A percentile compares a stretch with the other conserved stretches of the same genome.
These are phyloP conservation scores for Hermanozyma aechmeae DNA, from an alignment of 805 yeast genomes.

Conservation along the genomic window DNA sequence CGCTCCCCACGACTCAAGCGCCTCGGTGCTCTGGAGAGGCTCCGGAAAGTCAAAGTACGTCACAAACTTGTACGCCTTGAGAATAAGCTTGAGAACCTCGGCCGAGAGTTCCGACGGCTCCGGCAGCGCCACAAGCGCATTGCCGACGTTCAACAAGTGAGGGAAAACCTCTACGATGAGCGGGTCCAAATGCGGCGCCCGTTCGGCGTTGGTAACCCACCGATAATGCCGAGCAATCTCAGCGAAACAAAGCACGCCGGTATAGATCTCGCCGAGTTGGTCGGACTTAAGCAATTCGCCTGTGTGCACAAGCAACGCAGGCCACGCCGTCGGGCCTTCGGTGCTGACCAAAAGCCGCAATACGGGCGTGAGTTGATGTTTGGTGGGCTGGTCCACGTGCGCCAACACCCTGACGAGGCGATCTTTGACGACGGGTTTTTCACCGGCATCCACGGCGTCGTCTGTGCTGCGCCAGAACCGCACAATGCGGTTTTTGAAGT, in stretches of 20 bases:
- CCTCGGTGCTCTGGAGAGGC: conserved; percentile 42
- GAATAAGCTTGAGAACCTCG: conserved; percentile 63
- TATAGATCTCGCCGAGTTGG: conserved; percentile 30
- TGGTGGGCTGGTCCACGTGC: conserved; percentile 18
- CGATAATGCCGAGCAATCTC: conserved; percentile 65
- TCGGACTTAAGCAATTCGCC: conserved; percentile 22
- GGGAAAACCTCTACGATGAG: conserved; percentile 57
- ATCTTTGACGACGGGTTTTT: conserved; percentile 64
- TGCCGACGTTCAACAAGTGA: conserved; percentile 55
- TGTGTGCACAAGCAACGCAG: conserved; percentile 20
- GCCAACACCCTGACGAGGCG: conserved; percentile 59
- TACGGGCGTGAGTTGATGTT: conserved; percentile 31
- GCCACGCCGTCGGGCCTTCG: conserved; percentile 31
- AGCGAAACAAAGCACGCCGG: conserved; percentile 62
- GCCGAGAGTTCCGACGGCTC: conserved; percentile 34
- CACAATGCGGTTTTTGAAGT: conserved; percentile 65
- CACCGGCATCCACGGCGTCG: conserved; percentile 49
- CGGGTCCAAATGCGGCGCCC: conserved; percentile 22
- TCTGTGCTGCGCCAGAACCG: conserved; percentile 44
- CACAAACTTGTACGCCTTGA: conserved; percentile 72
- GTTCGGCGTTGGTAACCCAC: conserved; percentile 49
- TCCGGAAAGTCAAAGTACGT: conserved; percentile 66
- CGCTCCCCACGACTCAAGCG: conserved; percentile 59
- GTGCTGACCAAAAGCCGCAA: conserved; percentile 28
- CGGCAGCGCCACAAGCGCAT: conserved; percentile 22